Evolutionary conservation across 1,284 basidiomycete species (phyloP), one percentile per base, ranked within the genome.

Genomic region (Veloboletus limbatus): DNA sequence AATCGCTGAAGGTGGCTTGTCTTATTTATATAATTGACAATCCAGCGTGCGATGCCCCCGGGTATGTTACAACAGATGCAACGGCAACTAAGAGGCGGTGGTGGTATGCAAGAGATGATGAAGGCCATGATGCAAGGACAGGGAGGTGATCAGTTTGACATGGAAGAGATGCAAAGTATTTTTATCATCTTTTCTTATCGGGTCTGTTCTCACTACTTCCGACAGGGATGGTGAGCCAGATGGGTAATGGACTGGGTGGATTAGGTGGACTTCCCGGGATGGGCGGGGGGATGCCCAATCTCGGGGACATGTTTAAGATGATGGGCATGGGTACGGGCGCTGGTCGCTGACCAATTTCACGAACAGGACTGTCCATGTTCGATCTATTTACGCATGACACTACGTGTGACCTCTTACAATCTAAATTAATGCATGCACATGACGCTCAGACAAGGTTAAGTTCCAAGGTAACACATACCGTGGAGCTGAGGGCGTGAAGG

Each of bases 21-120:
- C 28, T 40, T 48, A n/a, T 51, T 46, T 52, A 27, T n/a, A n/a
- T n/a, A 52, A 46, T 28, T 49, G 25, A 21, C 48, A 45, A 51
- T 45, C n/a, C 53, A 92, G 82, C 85, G 90, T 49, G 75, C 89
- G 11, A 85, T 95, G 81, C 92, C 92, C 3, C 91, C 92, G 9
- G 91, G 92, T 26, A 87, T 93, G 82, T 66, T 94, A 48, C 87
- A 88, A 59, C 84, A 91, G 56, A 81, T 91, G 79, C 86, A 90
- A 62, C 74, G 83, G 45, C 88, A 92, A 65, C 77, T 94, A 66
- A 78, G 89, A 39, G 75, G 83, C 40, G 89, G 89, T 6, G 85
- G 86, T 28, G 90, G 89, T n/a, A 89, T 93, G 72, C 88, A 93
- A 62, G 92, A 94, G 66, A 93, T 95, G 88, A 90, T 96, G 88